phyloP scores from a whole-genome alignment of 2,329 filamentous ascomycete species.

The Coniochaeta prunicola region DNA sequence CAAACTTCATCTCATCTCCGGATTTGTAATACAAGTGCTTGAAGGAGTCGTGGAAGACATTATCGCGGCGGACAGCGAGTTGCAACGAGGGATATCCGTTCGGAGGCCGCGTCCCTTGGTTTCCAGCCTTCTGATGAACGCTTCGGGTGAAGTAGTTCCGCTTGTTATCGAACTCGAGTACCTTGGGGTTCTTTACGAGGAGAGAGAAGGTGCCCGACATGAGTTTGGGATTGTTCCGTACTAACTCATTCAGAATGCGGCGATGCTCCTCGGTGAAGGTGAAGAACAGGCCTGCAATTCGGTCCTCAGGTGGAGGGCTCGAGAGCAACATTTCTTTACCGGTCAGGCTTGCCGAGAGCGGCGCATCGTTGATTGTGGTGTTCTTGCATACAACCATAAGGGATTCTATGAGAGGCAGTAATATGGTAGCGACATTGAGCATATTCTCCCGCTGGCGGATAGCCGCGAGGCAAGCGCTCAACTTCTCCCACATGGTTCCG shows the following conservation, averaged over 20 bases:
- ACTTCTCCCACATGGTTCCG: slow-evolving; percentile 81
- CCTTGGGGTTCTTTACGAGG: slow-evolving; percentile 96
- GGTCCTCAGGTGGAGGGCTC: slow-evolving; percentile 70
- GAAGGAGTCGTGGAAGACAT: slow-evolving; percentile 98
- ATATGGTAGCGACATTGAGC: slow-evolving; percentile 93
- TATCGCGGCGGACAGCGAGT: slow-evolving; percentile 82
- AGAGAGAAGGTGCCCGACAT: slow-evolving; percentile 98
- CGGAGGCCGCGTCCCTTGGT: slow-evolving; percentile 57
- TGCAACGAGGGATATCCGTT: slow-evolving; percentile 63
- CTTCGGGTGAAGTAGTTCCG: slow-evolving; percentile 97
- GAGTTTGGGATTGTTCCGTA: slow-evolving; percentile 91
- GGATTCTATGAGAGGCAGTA: slow-evolving; percentile 89
- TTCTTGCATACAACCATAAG: slow-evolving; percentile 99
- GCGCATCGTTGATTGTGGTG: slow-evolving; percentile 68
- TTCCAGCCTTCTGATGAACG: slow-evolving; percentile 65
- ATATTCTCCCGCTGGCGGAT: slow-evolving; percentile 92
- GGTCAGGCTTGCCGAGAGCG: slow-evolving; percentile 33
- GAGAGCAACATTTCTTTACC: slow-evolving; percentile 64
- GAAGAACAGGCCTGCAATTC: slow-evolving; percentile 90
- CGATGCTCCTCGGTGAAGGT: slow-evolving; percentile 96
- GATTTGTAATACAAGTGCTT: slow-evolving; percentile 96
- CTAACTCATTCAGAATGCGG: slow-evolving; percentile 94
- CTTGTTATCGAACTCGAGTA: slow-evolving; percentile 98
- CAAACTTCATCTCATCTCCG: slow-evolving; percentile 97
- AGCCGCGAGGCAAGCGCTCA: slow-evolving; percentile 80